These are phyloP conservation scores for Suillus subaureus DNA, from an alignment of 768 basidiomycete genomes.

Conservation along the genomic window DNA sequence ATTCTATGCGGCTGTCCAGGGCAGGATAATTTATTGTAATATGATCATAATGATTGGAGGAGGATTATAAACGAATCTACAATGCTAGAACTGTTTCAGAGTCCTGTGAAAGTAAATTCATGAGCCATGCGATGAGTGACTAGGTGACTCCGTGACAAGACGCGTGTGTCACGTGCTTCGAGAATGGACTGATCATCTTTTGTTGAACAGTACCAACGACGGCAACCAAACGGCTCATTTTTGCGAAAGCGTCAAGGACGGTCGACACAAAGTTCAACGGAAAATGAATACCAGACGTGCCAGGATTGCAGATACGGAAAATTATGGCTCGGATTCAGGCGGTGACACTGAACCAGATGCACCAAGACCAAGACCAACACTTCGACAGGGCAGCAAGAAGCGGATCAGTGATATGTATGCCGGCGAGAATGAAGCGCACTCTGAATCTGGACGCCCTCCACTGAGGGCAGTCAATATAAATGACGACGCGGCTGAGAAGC, in stretches of 20 bases:
- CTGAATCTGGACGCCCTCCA: constrained; percentile 44
- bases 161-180: constrained; percentile 19
- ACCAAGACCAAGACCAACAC: constrained; percentile 24
- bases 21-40: too few species aligned
- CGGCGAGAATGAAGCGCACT: constrained; percentile 37
- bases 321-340: constrained; percentile 22
- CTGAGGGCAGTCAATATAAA: constrained; percentile 53
- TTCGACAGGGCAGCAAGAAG: constrained; percentile 35
- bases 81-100: too few species aligned
- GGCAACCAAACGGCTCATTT: neutral
- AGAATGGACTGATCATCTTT: constrained; percentile 22
- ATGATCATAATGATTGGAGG: too few species aligned
- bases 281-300: constrained; percentile 26
- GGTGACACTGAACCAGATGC: constrained; percentile 37
- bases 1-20: too few species aligned
- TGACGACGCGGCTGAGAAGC: constrained; percentile 87
- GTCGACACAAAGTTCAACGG: neutral
- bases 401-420: constrained; percentile 53
- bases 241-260: neutral
- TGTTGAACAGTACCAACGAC: constrained; percentile 32
- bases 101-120: too few species aligned
- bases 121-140: too few species aligned
- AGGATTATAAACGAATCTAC: too few species aligned
- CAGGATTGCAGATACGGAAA: constrained; percentile 18
- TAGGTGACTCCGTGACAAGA: too few species aligned